Evolutionary conservation across 306 rosid species (phyloP).

Genomic region (Ormosia emarginata): DNA sequence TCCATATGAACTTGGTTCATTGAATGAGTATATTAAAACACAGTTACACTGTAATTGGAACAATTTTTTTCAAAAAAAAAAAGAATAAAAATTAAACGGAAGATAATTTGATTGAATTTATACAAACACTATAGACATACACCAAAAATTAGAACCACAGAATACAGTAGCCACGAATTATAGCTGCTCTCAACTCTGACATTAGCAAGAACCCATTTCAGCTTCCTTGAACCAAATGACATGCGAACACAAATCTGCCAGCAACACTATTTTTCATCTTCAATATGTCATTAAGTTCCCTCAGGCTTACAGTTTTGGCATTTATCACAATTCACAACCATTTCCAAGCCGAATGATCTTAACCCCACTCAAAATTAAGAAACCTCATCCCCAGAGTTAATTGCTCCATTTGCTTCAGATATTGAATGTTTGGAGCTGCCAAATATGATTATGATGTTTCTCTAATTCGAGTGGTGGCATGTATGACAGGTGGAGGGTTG

Average conservation of each 20-base stretch:
- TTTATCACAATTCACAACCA: constrained; percentile 3
- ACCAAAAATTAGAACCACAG: constrained; percentile 27
- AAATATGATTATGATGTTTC: constrained; percentile 13
- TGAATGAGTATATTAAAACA: constrained; percentile 9
- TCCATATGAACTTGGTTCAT: constrained; percentile 1
- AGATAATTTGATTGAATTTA: constrained; percentile 24
- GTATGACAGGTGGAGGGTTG: not conserved
- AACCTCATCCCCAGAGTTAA: constrained; percentile 6
- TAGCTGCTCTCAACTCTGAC: constrained; percentile 18
- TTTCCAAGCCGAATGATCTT: constrained; percentile 14
- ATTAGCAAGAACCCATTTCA: constrained; percentile 19
- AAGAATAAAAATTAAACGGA: not conserved
- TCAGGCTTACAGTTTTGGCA: constrained; percentile 4
- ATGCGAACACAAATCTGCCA: constrained; percentile 9
- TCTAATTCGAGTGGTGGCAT: not conserved
- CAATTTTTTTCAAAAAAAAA: not conserved
- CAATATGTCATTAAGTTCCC: constrained; percentile 18
- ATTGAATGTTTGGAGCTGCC: constrained; percentile 23
- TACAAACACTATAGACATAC: constrained; percentile 26
- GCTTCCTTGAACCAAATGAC: constrained; percentile 20
- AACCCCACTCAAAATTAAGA: constrained; percentile 20
- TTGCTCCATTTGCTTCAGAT: constrained; percentile 24
- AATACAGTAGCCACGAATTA: constrained; percentile 14
- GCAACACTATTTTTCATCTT: constrained; percentile 13
- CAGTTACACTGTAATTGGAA: constrained; percentile 23